Conservation (phyloP, 768 basidiomycete species). For the Leccinellum albellum region DNA sequence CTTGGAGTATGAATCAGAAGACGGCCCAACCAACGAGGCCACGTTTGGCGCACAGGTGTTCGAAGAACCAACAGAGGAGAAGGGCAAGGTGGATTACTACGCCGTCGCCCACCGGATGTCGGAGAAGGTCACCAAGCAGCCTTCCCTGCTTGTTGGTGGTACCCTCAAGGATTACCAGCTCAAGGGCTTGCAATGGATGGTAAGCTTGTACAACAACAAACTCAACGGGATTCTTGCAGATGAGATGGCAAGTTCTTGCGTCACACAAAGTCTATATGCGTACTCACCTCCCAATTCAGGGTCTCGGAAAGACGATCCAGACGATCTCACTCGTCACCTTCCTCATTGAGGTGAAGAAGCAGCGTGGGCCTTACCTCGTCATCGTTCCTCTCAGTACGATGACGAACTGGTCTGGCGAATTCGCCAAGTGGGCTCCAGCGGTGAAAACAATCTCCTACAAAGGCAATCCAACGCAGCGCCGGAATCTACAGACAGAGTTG, state of each 20-base stretch:
- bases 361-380: conserved; percentile 92
- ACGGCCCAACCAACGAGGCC: conserved; percentile 76
- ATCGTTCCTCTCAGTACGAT: conserved; percentile 94
- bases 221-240: conserved; percentile 94
- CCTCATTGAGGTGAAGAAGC: conserved; percentile 86
- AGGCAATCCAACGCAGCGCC: conserved; percentile 82
- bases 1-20: conserved; percentile 55
- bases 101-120: conserved; percentile 90
- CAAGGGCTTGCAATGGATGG: conserved; percentile 98
- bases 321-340: conserved; percentile 94
- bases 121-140: conserved; percentile 78
- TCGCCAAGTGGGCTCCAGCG: conserved; percentile 92
- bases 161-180: conserved; percentile 93
- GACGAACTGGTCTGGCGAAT: conserved; percentile 97
- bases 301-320: conserved; percentile 94
- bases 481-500: conserved; percentile 72
- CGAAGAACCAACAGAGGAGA: conserved; percentile 56
- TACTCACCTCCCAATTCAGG: conserved; percentile 40
- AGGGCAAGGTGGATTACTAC: conserved; percentile 90
- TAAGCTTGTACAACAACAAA: conserved; percentile 93
- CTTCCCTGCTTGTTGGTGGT: conserved; percentile 74
- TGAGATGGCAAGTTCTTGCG: conserved; percentile 64
- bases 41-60: conserved; percentile 84
- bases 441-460: conserved; percentile 85
- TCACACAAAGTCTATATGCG: conserved; percentile 2